Base-by-base conservation (phyloP, 257 asterid genomes). In the Schizonepeta tenuifolia region DNA sequence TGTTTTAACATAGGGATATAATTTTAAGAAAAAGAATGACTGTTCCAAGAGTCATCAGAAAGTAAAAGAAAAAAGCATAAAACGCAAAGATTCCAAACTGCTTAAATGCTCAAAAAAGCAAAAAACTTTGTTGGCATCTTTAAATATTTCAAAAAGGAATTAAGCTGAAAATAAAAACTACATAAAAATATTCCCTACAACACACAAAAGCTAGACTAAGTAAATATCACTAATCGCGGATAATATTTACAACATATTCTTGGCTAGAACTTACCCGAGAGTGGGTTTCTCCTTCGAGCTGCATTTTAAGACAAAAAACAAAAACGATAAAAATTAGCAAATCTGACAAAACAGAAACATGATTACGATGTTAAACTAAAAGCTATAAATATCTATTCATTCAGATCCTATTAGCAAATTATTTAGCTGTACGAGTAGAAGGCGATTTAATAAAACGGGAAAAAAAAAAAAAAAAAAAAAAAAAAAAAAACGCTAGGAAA, bases 271-370 rank as follows among this genome's bases (percentile, higher is more conserved):
- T 83, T 81, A 88, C 98, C 98, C 98, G 69, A 93, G 97, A 93
- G 98, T 90, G 96, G 98, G 98, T 77, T 87, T 93, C 97, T 93
- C 98, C 98, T 93, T 93, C 82, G 97, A 90, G 98, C 97, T 93
- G 91, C 92, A 79, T 79, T 71, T 21, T 54, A 58, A 62, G 59
- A 75, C 78, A 58, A 70, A 55, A 51, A 28, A 53, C n/a, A 50
- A 50, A 51, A 18, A 51, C 0, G 12, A 51, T 47, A 38, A 75
- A 75, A 75, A 73, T 51, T 47, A 81, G 77, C 40, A 49, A 60
- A 57, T 75, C 67, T 57, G 60, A 26, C 51, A 36, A 22, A 46
- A n/a, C 2, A 18, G 33, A 28, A 28, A 33, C 70, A 31, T 17
- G 49, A 78, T 11, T 4, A 58, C 58, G 36, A 59, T 15, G 9